These are phyloP conservation scores for Isabelozyma rhagii DNA, from an alignment of 805 yeast genomes.

Conservation along the genomic window DNA sequence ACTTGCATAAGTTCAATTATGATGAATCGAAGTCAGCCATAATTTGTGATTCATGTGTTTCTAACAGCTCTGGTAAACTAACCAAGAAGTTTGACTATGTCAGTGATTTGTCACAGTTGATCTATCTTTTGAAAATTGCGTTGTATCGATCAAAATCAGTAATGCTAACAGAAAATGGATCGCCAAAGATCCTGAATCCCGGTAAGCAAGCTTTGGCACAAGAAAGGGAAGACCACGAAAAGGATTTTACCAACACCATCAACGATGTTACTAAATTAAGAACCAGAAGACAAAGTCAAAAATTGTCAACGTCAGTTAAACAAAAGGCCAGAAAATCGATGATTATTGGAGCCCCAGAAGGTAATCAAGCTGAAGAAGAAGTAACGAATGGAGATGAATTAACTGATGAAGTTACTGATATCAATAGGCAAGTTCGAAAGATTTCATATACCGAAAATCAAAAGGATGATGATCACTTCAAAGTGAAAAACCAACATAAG, in stretches of 20 bases:
- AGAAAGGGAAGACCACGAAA: slow-evolving; percentile 23
- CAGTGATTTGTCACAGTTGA: slow-evolving; percentile 68
- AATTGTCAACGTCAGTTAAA: slow-evolving; percentile 50
- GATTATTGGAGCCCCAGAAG: slow-evolving; percentile 61
- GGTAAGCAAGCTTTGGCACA: slow-evolving; percentile 1
- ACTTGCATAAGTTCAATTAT: slow-evolving; percentile 46
- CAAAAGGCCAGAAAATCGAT: slow-evolving; percentile 65
- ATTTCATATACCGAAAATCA: slow-evolving; percentile 23
- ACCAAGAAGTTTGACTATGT: slow-evolving; percentile 54
- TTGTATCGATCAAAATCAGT: slow-evolving; percentile 67
- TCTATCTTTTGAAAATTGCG: slow-evolving; percentile 79
- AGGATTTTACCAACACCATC: slow-evolving; percentile 65
- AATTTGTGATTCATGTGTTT: slow-evolving; percentile 63
- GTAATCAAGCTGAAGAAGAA: slow-evolving; percentile 33
- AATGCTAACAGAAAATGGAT: slow-evolving; percentile 27
- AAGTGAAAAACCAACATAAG: slow-evolving; percentile 19
- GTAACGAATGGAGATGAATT: slow-evolving; percentile 15
- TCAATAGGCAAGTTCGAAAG: slow-evolving; percentile 8
- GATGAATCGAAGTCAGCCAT: slow-evolving; percentile 34
- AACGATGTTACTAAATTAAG: slow-evolving; percentile 74
- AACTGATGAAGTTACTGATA: slow-evolving; percentile 7
- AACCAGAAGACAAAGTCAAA: slow-evolving; percentile 66
- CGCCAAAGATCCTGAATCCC: background rate
- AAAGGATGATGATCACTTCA: slow-evolving; percentile 9
- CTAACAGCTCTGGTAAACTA: slow-evolving; percentile 32